Evolutionary conservation across 108 stramenopile genomes (phyloP), one percentile per base, ranked within the genome.

Genomic region (Cyclostephanos tholiformis): DNA sequence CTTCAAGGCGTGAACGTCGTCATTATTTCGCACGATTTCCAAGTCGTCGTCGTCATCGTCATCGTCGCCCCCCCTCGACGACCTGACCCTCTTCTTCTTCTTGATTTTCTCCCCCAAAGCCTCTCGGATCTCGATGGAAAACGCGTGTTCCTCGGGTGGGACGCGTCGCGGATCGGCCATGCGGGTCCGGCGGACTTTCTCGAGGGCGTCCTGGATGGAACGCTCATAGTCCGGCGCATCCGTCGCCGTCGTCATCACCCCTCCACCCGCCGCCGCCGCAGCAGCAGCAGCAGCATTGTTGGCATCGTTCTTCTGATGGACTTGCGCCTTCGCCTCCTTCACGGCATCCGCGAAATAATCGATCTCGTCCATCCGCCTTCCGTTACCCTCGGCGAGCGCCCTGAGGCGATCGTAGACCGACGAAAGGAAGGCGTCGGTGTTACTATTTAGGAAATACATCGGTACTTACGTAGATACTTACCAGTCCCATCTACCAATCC

Each of bases 341-440:
- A 84, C 76, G 11, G 84, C 84, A 30, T 63, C 60, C 2, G 81
- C 55, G 41, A 82, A 83, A 23, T 65, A 51, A 64, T 83, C 82
- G 65, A 83, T 75, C 29, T 83, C 82, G 17, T 83, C 30, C 72
- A 64, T 69, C 8, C 74, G 53, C 46, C 69, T 57, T 26, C 80
- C 84, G 74, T 90, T 90, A 11, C 78, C 74, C 74, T 73, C 76
- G 9, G 83, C 76, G 17, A 87, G 55, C 7, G 46, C 65, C 73
- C 84, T 87, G 67, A 90, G 72, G 22, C 82, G 57, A 14, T 80
- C 61, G 17, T 86, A 84, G 14, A 74, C 67, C 19, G 76, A 55
- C 13, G 73, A 50, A 23, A 86, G 49, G 30, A 81, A n/a, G n/a
- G n/a, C n/a, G n/a, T n/a, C n/a, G n/a, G n/a, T n/a, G n/a, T n/a